Conservation (phyloP, 495 filamentous ascomycete genomes). For the Aspergillus egyptiacus region DNA sequence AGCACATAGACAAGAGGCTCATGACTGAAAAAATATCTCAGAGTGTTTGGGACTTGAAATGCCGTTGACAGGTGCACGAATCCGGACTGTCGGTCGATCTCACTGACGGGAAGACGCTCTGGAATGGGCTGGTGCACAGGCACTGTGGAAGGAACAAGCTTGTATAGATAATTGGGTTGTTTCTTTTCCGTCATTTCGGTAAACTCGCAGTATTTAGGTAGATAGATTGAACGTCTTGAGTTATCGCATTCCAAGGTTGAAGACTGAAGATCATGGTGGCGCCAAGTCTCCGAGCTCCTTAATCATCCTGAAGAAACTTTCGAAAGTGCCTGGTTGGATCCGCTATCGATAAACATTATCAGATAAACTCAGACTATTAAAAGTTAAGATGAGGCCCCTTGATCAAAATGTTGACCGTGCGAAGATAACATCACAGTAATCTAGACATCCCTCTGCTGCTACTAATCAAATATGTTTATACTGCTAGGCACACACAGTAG, state of each 20-base stretch:
- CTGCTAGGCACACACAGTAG: too few relatives aligned
- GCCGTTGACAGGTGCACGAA: constrained; percentile 42
- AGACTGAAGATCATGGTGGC: background rate
- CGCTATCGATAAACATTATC: too few relatives aligned
- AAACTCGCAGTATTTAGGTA: background rate
- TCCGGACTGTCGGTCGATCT: constrained; percentile 34
- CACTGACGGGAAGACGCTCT: constrained; percentile 38
- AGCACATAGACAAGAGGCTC: constrained; percentile 70
- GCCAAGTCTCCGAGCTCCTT: constrained; percentile 1
- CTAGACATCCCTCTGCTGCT: too few relatives aligned
- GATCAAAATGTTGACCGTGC: too few relatives aligned
- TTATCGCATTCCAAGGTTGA: background rate
- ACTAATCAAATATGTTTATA: too few relatives aligned
- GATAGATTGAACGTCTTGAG: background rate
- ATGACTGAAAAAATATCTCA: constrained; percentile 66
- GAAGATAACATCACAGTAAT: too few relatives aligned
- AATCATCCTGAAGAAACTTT: too few relatives aligned
- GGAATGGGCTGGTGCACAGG: constrained; percentile 40
- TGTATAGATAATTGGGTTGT: constrained; percentile 38
- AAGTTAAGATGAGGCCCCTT: too few relatives aligned
- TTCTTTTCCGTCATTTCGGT: constrained; percentile 26
- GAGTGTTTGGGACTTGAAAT: constrained; percentile 36
- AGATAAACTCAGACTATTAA: too few relatives aligned
- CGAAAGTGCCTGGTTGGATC: too few relatives aligned
- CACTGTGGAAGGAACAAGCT: constrained; percentile 37